Evolutionary conservation across 192 early-diverging fungal genomes (phyloP).

Genomic region (Phlyctochytrium planicorne): DNA sequence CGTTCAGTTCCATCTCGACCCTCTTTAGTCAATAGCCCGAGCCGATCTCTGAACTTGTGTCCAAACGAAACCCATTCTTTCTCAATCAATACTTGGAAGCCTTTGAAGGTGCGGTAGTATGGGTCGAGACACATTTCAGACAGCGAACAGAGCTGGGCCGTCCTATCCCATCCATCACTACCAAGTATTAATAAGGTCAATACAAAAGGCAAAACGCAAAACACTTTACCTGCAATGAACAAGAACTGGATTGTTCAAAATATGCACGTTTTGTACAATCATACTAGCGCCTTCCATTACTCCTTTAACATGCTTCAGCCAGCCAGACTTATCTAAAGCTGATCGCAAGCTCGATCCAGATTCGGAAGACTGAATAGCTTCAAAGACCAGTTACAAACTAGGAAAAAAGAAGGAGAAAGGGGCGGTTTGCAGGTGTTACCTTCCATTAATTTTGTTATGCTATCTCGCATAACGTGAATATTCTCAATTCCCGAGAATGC

Average conservation of each 20-base stretch:
- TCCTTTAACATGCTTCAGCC: conserved; percentile 83
- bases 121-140: conserved; percentile 92
- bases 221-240: conserved; percentile 79
- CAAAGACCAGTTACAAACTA: too few relatives aligned
- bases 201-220: not conserved
- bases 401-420: too few relatives aligned
- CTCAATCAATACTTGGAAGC: conserved; percentile 87
- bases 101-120: conserved; percentile 90
- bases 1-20: conserved; percentile 47
- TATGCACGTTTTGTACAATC: conserved; percentile 80
- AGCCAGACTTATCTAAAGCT: conserved; percentile 69
- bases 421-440: conserved; percentile 60
- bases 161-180: conserved; percentile 98
- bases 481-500: conserved; percentile 93
- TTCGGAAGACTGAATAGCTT: conserved; percentile 14
- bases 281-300: conserved; percentile 76
- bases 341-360: conserved; percentile 19
- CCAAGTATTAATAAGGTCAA: not conserved
- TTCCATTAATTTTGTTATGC: conserved; percentile 77
- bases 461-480: conserved; percentile 97
- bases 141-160: conserved; percentile 87
- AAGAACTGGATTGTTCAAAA: conserved; percentile 76
- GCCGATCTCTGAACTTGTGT: conserved; percentile 91
- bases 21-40: conserved; percentile 76
- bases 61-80: conserved; percentile 99